Base-by-base conservation (phyloP, 2,329 filamentous ascomycete genomes). In the Dactylonectria macrodidyma region DNA sequence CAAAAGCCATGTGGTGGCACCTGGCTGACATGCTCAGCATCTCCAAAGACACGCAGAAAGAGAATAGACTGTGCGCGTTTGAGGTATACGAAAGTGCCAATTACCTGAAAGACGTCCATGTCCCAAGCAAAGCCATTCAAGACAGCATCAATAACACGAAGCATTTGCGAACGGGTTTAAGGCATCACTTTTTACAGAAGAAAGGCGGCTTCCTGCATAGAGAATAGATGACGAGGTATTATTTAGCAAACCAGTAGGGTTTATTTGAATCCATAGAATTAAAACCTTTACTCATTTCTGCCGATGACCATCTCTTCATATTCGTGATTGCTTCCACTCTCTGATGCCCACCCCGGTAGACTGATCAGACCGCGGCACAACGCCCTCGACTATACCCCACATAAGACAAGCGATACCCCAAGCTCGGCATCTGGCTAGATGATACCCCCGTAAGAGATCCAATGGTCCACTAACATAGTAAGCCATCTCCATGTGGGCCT, bases 1-100 rank as follows among this genome's bases (percentile, higher is more conserved):
- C 5, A 44, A 44, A 8, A 5, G 41, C 16, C 16, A 9, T n/a
- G 5, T n/a, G 14, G n/a, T n/a, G n/a, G 4, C 16, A 8, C 8
- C 5, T 41, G 6, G 38, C 41, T 44, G 8, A 44, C 16, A 44
- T 44, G 14, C 41, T 8, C 16, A 44, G 41, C 16, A 68, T 78
- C 26, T 11, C 70, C 44, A 73, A 66, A 59, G 74, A 75, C n/a
- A 22, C 58, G 5, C 59, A 69, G 19, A 65, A 72, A 33, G 68
- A 73, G 14, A 51, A 72, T 30, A 69, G 67, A 33, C 60, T 78
- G 14, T 74, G 64, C 36, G 67, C 74, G 3, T 41, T 78, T 16
- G 77, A 78, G 74, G 72, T 68, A 3, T 79, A 78, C 55, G 71
- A 76, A 55, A 75, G 66, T 59, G 57, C 71, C 5, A 73, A 73